Conservation (phyloP, 768 basidiomycete species). For the Lanmaoa rubissima region DNA sequence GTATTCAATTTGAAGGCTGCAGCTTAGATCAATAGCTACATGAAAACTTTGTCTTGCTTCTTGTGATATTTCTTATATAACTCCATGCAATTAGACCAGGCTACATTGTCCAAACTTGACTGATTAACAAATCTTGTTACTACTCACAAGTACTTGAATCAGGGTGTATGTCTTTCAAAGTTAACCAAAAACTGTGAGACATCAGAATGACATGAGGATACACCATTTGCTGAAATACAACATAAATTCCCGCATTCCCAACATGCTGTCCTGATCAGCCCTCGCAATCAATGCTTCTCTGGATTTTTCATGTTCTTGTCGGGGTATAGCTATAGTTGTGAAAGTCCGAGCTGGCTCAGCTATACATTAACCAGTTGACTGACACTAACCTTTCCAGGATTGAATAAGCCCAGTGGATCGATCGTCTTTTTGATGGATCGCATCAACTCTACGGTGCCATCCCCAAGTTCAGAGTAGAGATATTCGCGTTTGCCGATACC, state of each 20-base stretch:
- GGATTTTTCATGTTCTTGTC: constrained; percentile 23
- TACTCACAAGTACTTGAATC: too few relatives aligned
- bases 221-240: not conserved
- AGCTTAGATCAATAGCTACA: too few relatives aligned
- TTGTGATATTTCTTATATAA: too few relatives aligned
- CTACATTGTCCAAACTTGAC: too few relatives aligned
- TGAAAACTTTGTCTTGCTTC: too few relatives aligned
- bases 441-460: constrained; percentile 82
- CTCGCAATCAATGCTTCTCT: not conserved
- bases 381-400: constrained; percentile 74
- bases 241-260: not conserved
- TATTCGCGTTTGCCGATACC: constrained; percentile 83
- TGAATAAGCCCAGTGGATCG: constrained; percentile 75
- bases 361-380: not conserved
- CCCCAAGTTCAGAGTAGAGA: constrained; percentile 78
- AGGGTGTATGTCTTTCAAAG: too few relatives aligned
- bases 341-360: not conserved
- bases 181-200: not conserved
- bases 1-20: too few relatives aligned
- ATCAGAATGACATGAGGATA: too few relatives aligned
- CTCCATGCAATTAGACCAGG: too few relatives aligned
- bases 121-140: too few relatives aligned
- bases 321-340: constrained; percentile 17
- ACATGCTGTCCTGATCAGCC: not conserved
- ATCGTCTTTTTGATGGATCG: constrained; percentile 71